Percentiles rank a stretch among this genome's conserved stretches.
phyloP scores from a whole-genome alignment of 495 filamentous ascomycete genomes.

The Evernia prunastri region DNA sequence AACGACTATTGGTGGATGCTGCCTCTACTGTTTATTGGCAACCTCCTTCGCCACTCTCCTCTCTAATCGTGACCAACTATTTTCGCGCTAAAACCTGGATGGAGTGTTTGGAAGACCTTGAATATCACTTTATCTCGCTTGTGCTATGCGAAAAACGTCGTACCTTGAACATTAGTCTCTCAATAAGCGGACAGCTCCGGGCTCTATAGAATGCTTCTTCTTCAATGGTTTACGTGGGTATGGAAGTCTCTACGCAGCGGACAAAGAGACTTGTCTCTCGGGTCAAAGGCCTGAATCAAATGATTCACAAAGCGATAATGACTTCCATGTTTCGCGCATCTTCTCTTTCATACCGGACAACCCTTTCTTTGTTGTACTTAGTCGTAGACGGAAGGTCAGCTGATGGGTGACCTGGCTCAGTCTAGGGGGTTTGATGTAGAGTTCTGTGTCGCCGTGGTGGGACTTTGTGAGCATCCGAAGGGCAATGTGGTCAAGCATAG shows the following conservation, averaged over 20 bases:
- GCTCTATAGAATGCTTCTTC: no score
- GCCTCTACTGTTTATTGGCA: not conserved
- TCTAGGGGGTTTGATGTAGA: not conserved
- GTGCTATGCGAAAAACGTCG: no score
- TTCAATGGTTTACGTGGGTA: no score
- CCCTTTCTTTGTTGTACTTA: not conserved
- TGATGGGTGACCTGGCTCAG: not conserved
- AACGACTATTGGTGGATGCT: not conserved
- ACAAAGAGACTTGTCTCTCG: no score
- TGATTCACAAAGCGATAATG: no score
- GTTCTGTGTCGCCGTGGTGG: not conserved
- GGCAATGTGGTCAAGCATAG: not conserved
- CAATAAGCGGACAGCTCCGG: no score
- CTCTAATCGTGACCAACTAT: not conserved
- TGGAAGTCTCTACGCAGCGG: no score
- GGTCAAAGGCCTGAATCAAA: no score
- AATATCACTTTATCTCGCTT: not conserved
- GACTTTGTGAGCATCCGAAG: not conserved
- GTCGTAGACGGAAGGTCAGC: not conserved
- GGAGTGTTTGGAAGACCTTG: not conserved
- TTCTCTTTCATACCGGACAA: not conserved
- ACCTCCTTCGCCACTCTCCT: not conserved
- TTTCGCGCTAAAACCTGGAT: not conserved
- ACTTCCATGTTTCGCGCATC: not conserved
- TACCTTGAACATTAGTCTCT: not conserved